Evolutionary conservation across 208 protist genomes (phyloP).

Genomic region (Acanthamoeba castellanii): DNA sequence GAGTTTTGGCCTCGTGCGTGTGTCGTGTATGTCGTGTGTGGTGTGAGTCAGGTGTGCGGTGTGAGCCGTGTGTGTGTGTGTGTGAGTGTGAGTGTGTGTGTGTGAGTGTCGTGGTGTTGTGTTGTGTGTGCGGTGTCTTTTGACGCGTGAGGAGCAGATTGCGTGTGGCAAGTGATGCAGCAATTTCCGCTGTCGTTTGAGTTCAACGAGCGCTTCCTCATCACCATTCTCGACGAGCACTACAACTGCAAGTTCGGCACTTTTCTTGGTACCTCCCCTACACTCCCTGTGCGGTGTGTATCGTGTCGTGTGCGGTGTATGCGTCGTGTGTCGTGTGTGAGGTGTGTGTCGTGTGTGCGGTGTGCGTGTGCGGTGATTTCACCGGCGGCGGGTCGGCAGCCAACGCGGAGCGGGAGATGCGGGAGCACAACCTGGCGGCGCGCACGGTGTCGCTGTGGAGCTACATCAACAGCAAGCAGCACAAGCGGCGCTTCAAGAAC

Average conservation of each 20-base stretch:
- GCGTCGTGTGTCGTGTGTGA: too few species aligned
- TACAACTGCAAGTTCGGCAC: slow-evolving; percentile 73
- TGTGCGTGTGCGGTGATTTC: too few species aligned
- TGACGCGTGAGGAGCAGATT: slow-evolving; percentile 79
- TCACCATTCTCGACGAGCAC: slow-evolving; percentile 78
- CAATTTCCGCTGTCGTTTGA: slow-evolving; percentile 84
- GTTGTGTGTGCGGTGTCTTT: too few species aligned
- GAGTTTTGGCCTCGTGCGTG: slow-evolving; percentile 95
- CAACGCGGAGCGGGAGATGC: slow-evolving; percentile 63
- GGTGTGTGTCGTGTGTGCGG: too few species aligned
- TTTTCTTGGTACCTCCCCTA: slow-evolving; percentile 30
- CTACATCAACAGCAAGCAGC: slow-evolving; percentile 57
- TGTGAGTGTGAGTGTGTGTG: too few species aligned
- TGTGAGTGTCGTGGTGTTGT: too few species aligned
- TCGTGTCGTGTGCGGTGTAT: too few species aligned
- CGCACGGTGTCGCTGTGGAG: slow-evolving; percentile 71
- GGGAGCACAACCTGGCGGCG: not conserved
- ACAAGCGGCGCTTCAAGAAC: not conserved
- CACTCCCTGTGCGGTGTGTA: too few species aligned
- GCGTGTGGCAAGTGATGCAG: slow-evolving; percentile 82
- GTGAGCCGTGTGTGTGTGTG: too few species aligned
- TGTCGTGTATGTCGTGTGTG: not conserved
- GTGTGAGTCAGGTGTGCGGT: too few species aligned
- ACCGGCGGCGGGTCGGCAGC: not conserved
- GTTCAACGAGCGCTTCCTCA: slow-evolving; percentile 85